Evolutionary conservation across 73 alveolate genomes (phyloP).

Genomic region (Symbiodinium pilosum): DNA sequence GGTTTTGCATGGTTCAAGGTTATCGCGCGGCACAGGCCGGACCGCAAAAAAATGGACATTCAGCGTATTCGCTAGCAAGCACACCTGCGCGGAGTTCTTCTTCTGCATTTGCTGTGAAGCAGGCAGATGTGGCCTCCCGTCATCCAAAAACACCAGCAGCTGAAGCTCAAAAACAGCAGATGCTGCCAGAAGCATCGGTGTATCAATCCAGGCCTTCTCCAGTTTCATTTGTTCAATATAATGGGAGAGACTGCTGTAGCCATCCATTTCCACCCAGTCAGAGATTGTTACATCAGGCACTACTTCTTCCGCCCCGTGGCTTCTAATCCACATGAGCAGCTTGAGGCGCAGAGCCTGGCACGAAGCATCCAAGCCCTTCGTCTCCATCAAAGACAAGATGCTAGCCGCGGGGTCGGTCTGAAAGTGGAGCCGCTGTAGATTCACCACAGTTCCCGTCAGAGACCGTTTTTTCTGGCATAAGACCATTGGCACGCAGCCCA

Average conservation of each 20-base stretch:
- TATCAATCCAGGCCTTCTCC: constrained; percentile 13
- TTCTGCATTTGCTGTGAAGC: not conserved
- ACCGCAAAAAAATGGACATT: not conserved
- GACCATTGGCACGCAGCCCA: not conserved
- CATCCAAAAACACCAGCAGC: not conserved
- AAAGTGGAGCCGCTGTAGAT: not conserved
- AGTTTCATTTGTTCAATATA: not conserved
- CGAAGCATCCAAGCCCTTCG: not conserved
- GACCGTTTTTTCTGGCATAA: not conserved
- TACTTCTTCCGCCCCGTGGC: not conserved
- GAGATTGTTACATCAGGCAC: not conserved
- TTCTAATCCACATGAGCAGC: constrained; percentile 9
- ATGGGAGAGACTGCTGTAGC: not conserved
- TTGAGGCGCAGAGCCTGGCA: constrained; percentile 9
- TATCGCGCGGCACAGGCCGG: not conserved
- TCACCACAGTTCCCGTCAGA: constrained; percentile 5
- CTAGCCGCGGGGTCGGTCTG: not conserved
- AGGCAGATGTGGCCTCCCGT: not conserved
- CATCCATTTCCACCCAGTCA: not conserved
- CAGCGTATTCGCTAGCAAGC: not conserved
- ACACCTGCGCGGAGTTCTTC: not conserved
- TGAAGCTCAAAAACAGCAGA: constrained; percentile 17
- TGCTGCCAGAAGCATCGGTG: constrained; percentile 27
- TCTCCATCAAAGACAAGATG: not conserved
- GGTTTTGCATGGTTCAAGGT: not conserved